Conservation (phyloP, 2,329 filamentous ascomycete genomes). For the Colletotrichum tropicale region DNA sequence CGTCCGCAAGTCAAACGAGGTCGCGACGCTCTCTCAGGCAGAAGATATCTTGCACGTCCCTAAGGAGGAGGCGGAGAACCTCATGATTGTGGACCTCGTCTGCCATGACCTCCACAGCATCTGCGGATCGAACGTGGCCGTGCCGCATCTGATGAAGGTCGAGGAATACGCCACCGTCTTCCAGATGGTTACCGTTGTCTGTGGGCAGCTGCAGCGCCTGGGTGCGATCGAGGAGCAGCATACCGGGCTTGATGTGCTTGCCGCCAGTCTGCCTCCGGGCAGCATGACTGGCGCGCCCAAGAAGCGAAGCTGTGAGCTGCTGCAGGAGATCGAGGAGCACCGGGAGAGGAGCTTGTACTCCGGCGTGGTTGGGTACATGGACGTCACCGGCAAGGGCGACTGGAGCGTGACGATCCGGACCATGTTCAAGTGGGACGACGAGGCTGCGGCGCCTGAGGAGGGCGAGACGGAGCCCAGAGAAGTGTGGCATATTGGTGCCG, state of each 20-base stretch:
- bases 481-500: slow-evolving; percentile 85
- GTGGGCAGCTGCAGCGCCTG: slow-evolving; percentile 62
- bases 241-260: slow-evolving; percentile 77
- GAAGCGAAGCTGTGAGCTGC: slow-evolving; percentile 85
- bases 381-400: slow-evolving; percentile 82
- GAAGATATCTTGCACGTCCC: slow-evolving; percentile 75
- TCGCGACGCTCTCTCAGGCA: slow-evolving; percentile 73
- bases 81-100: slow-evolving; percentile 99
- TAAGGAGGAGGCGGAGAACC: slow-evolving; percentile 93
- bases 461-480: slow-evolving; percentile 45
- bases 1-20: slow-evolving; percentile 74
- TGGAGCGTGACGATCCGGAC: slow-evolving; percentile 92
- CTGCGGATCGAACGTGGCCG: slow-evolving; percentile 74
- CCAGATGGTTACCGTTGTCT: slow-evolving; percentile 88
- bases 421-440: slow-evolving; percentile 75
- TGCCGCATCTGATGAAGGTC: slow-evolving; percentile 81
- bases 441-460: slow-evolving; percentile 38
- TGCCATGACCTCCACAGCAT: slow-evolving; percentile 90
- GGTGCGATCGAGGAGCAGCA: slow-evolving; percentile 32
- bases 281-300: slow-evolving; percentile 98
- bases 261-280: slow-evolving; percentile 81
- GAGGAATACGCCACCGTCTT: slow-evolving; percentile 93
- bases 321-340: slow-evolving; percentile 69
- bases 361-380: slow-evolving; percentile 88
- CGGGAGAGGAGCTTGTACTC: slow-evolving; percentile 79